Evolutionary conservation across 2,329 filamentous ascomycete genomes (phyloP), one percentile per base, ranked within the genome.

Genomic region (Alternaria tenuissima): DNA sequence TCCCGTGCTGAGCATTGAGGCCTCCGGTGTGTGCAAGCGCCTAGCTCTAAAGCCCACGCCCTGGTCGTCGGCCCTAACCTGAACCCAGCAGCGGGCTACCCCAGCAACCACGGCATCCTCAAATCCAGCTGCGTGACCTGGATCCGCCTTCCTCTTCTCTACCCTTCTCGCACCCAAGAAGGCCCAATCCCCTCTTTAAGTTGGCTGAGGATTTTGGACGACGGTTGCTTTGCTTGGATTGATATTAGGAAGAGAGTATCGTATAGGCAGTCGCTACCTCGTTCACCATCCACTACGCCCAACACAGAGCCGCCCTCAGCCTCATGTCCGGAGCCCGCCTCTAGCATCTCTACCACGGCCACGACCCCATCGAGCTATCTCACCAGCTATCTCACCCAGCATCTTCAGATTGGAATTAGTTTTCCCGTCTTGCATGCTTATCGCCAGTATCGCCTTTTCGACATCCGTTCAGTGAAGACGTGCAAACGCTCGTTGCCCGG

Each of bases 111-210:
- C 57, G 70, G 71, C 72, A 74, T 71, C 72, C 71, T 77, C 74
- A 75, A 71, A 72, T 68, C 72, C 71, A 75, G 72, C 74, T 75
- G 74, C 68, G 73, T 70, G 69, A 70, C 67, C 66, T 67, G 49
- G 62, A 66, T 63, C 61, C 56, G 64, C 62, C 65, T 69, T 67
- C 67, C 39, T 70, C 69, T 68, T 69, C 67, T 66, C 67, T 69
- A 76, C 67, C 76, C 76, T 78, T 78, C 77, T 77, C 70, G 73
- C 74, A 71, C 73, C 73, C 73, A 72, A 78, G 74, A 78, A 78
- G 76, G 76, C 71, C 52, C 65, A 61, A 62, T 64, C 63, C 62
- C 69, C 61, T 67, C 62, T 62, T 65, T 57, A 65, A 61, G 48
- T 60, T 57, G 65, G 70, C 60, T 63, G 64, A 59, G 61, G 59